Conservation (phyloP, 345 rosid genomes). For the Microthlaspi erraticum region DNA sequence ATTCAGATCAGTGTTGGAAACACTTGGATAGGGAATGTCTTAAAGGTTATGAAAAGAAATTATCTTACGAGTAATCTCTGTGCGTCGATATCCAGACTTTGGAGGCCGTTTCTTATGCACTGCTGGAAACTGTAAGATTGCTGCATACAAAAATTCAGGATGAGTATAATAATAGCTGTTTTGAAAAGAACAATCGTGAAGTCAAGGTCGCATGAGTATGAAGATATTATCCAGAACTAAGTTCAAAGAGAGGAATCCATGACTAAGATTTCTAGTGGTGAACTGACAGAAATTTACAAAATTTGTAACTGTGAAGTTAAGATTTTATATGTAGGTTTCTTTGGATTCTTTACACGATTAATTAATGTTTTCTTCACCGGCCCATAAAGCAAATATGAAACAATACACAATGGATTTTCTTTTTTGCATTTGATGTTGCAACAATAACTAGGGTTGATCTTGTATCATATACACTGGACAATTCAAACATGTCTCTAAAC, state of each 20-base stretch:
- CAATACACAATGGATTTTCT: conserved; percentile 3
- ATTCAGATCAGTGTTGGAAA: conserved; percentile 12
- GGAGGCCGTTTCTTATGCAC: conserved; percentile 74
- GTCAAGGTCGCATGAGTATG: conserved; percentile 14
- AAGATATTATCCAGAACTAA: neutral
- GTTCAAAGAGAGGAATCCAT: conserved; percentile 18
- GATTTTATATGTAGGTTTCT: conserved; percentile 19
- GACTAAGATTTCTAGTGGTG: conserved; percentile 24
- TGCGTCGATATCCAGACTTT: conserved; percentile 84
- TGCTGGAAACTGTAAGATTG: conserved; percentile 91
- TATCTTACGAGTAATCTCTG: conserved; percentile 75
- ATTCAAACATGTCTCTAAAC: neutral
- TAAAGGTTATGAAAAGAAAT: conserved; percentile 9
- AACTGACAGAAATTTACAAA: conserved; percentile 13
- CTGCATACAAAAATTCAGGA: conserved; percentile 54
- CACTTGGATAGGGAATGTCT: conserved; percentile 19
- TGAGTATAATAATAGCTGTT: conserved; percentile 5
- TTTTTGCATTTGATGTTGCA: conserved; percentile 17
- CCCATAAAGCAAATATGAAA: neutral
- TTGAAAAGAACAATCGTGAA: conserved; percentile 10
- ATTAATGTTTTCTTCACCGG: neutral
- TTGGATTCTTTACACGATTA: neutral
- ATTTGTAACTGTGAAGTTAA: conserved; percentile 14
- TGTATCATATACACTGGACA: conserved; percentile 1
- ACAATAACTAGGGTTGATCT: neutral